These are phyloP conservation scores for Monosporascus sp. DNA, from an alignment of 2,329 filamentous ascomycete species.

Conservation along the genomic window DNA sequence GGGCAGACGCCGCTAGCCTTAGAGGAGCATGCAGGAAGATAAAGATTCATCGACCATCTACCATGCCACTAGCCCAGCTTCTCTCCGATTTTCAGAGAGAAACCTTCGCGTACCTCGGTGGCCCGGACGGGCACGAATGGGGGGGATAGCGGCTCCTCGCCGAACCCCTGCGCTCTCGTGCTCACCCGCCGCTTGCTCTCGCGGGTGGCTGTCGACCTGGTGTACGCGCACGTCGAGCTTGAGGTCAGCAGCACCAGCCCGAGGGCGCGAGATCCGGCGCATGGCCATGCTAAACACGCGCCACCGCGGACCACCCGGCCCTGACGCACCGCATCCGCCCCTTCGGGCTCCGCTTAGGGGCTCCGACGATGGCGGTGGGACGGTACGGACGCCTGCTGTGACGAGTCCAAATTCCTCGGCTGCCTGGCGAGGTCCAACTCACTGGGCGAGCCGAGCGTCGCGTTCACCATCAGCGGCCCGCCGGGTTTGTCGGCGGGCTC, in stretches of 20 bases:
- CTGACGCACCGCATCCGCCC: slow-evolving; percentile 2
- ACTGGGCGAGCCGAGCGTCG: no score
- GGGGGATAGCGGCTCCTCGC: neutral
- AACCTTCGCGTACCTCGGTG: slow-evolving; percentile 1
- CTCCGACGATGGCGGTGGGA: no score
- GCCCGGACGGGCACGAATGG: neutral
- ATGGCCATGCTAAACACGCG: neutral
- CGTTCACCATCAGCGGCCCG: no score
- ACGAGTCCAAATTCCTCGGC: neutral
- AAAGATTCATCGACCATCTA: neutral
- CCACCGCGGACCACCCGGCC: neutral
- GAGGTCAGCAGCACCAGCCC: neutral
- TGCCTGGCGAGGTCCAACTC: slow-evolving; percentile 1
- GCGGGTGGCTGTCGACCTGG: neutral
- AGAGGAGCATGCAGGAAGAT: no score
- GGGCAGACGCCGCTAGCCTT: no score
- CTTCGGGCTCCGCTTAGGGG: neutral
- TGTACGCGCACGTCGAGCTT: slow-evolving; percentile 2
- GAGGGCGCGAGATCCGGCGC: no score
- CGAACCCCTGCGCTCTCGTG: slow-evolving; percentile 4
- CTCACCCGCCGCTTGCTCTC: slow-evolving; percentile 7
- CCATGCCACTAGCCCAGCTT: slow-evolving; percentile 1
- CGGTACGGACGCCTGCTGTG: no score
- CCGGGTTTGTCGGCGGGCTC: no score
- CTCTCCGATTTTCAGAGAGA: slow-evolving; percentile 2